Evolutionary conservation across 148 eudicot species (phyloP), one percentile per base, ranked within the genome.

Genomic region (Spergularia marina): DNA sequence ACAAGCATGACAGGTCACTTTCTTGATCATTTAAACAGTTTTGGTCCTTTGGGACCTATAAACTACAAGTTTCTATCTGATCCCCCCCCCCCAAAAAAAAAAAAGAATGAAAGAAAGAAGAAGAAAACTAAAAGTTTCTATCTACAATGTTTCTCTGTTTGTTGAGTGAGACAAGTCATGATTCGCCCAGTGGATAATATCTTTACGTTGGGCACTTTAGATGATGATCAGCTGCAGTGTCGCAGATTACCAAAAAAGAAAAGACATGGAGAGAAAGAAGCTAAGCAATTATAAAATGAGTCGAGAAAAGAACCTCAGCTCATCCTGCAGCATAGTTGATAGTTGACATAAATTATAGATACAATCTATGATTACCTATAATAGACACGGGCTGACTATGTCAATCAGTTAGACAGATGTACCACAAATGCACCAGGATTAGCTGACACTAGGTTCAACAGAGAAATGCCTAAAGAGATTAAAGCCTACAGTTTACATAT

Each of bases 401-500:
- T 44, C 8, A 44, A 44, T 44, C 49, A 44, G 0, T 44, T 44
- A 6, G 7, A 6, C 49, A 44, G 7, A 65, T 40, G 68, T 40
- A 65, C 51, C 15, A 65, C 68, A 11, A 65, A 65, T 14, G 12
- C 15, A 39, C 39, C 4, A 65, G 68, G 40, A 16, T n/a, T 12
- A 39, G 36, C 64, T 60, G 64, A 16, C 68, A 64, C 20, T 30
- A 8, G 20, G 18, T 36, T 64, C 68, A 64, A 65, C 68, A 65
- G 49, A 65, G 12, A 65, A 65, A 16, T 39, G 4, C 68, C 34
- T 20, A 39, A 65, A 65, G 51, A 41, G 51, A 16, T 15, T 3
- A 39, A 40, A 65, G 21, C 51, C 68, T 40, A 65, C 68, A 65
- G 16, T 65, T 65, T 39, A 65, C 68, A 65, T 64, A 23, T 16